Base-by-base conservation (phyloP, 2,329 filamentous ascomycete species). In the Penicillium vulpinum region DNA sequence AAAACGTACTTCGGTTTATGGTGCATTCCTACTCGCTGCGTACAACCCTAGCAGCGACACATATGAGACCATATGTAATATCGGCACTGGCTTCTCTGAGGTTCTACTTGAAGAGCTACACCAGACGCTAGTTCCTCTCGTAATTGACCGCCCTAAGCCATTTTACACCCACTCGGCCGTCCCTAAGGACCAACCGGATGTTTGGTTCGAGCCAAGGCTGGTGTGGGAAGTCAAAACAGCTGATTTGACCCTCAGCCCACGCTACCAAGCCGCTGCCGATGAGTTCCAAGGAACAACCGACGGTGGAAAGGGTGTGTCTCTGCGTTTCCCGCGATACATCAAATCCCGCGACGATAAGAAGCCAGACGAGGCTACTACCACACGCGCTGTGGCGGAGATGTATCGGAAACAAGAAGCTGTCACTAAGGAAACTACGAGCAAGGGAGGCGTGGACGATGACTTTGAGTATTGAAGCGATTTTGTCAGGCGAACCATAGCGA, bases 161-260 rank as follows among this genome's bases (percentile, higher is more conserved):
- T 99, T 96, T 75, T 99, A 97, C 76, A 83, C 86, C 1, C 94
- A 99, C 74, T 92, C 89, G 4, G 79, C 83, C 0, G 91, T 90
- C 49, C 86, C 87, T 48, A 93, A 96, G 76, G 92, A 97, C 72
- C 94, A 99, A 73, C 94, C 94, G 1, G 94, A 99, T 73, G 92
- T 99, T 36, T 99, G 94, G 94, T 94, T 99, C 72, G 94, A 99
- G 80, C 91, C 94, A 15, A 86, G 87, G 40, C 88, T 89, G 67
- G 94, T 99, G 1, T 99, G 94, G 94, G 94, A 99, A 77, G 92
- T 99, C 65, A 96, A 93, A 80, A 96, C 93, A 13, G 94, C 94
- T 1, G 94, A 99, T 79, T 76, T 99, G 67, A 97, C 94, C 2
- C 83, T 99, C 22, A 93, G 89, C 65, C 94, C 94, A 26, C 82